Conservation (phyloP, 2,329 filamentous ascomycete species). For the Colletotrichum sp. region DNA sequence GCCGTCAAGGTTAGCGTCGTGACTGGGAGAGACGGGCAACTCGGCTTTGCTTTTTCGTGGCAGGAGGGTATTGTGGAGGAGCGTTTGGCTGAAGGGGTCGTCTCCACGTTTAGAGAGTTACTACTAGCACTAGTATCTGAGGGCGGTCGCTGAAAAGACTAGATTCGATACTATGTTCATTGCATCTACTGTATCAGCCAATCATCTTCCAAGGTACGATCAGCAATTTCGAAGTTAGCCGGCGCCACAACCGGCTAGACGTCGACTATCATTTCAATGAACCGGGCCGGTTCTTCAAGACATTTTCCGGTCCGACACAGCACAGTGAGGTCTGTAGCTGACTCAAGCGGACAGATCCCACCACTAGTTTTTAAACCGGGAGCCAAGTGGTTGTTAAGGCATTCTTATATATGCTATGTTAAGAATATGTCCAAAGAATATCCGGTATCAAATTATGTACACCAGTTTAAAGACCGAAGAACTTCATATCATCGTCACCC, state of each 20-base stretch:
- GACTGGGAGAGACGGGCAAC: background rate
- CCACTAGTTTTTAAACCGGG: background rate
- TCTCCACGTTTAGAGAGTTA: background rate
- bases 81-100: background rate
- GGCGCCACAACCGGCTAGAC: background rate
- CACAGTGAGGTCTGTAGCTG: background rate
- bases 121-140: background rate
- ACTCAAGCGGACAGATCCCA: background rate
- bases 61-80: background rate
- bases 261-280: background rate
- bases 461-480: constrained; percentile 4
- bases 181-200: background rate
- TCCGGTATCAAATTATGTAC: background rate
- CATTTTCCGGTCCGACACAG: background rate
- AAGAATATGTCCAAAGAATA: background rate
- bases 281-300: background rate
- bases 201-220: background rate
- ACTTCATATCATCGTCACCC: constrained; percentile 20
- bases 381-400: background rate
- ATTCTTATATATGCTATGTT: background rate
- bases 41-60: background rate
- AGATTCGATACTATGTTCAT: background rate
- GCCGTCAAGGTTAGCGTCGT: background rate
- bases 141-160: background rate
- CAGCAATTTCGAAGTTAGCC: background rate